phyloP scores from a whole-genome alignment of 2,329 filamentous ascomycete genomes.

The Claviceps spartinae region DNA sequence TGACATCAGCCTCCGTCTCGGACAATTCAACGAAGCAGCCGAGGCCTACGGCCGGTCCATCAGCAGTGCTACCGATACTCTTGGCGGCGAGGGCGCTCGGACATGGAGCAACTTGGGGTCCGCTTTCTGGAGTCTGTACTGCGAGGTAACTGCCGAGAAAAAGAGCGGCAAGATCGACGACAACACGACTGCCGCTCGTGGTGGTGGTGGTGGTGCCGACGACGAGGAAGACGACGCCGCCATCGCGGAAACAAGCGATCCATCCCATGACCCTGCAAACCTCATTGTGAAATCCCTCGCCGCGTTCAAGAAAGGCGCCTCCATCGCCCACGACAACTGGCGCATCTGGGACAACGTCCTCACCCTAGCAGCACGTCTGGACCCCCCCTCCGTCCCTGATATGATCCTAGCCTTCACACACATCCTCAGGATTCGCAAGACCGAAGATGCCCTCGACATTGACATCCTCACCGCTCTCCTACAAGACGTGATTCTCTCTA shows the following conservation, averaged over 20 bases:
- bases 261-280: slow-evolving; percentile 36
- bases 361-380: slow-evolving; percentile 66
- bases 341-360: slow-evolving; percentile 96
- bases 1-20: slow-evolving; percentile 70
- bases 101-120: slow-evolving; percentile 93
- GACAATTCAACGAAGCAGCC: slow-evolving; percentile 63
- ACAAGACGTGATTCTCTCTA: slow-evolving; percentile 48
- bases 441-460: slow-evolving; percentile 66
- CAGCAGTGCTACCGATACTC: slow-evolving; percentile 38
- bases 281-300: slow-evolving; percentile 62
- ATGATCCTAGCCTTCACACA: slow-evolving; percentile 62
- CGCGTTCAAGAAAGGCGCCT: slow-evolving; percentile 78
- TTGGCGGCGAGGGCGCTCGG: slow-evolving; percentile 79
- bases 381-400: slow-evolving; percentile 61
- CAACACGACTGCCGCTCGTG: slow-evolving; percentile 11
- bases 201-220: not conserved
- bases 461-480: slow-evolving; percentile 61
- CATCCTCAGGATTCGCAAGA: slow-evolving; percentile 62
- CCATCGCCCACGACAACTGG: slow-evolving; percentile 72
- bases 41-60: slow-evolving; percentile 77
- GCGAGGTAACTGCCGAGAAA: slow-evolving; percentile 31
- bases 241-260: slow-evolving; percentile 10
- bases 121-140: slow-evolving; percentile 59
- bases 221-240: slow-evolving; percentile 18
- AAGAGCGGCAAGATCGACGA: slow-evolving; percentile 14